phyloP scores from a whole-genome alignment of 192 early-diverging fungal genomes.

The Geranomyces variabilis region DNA sequence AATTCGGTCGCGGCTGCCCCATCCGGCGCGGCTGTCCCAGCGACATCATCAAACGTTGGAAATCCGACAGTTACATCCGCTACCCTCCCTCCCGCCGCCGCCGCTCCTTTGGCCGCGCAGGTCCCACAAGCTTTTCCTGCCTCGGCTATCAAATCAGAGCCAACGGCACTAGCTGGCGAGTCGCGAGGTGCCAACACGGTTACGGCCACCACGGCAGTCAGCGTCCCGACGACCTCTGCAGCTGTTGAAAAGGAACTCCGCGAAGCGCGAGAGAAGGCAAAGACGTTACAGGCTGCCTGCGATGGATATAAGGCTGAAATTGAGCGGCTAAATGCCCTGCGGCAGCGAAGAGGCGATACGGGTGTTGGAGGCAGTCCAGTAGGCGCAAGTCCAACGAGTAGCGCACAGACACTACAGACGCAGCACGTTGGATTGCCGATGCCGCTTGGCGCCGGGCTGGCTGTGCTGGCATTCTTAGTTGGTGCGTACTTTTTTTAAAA shows the following conservation, averaged over 20 bases:
- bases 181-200: not conserved
- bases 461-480: conserved; percentile 9
- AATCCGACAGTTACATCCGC: not conserved
- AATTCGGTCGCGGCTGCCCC: not conserved
- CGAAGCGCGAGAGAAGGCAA: conserved; percentile 46
- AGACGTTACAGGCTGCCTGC: conserved; percentile 49
- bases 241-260: conserved; percentile 21
- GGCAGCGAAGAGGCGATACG: conserved; percentile 39
- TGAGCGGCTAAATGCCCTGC: conserved; percentile 49
- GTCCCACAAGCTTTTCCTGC: not conserved
- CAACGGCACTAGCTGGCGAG: too few relatives aligned
- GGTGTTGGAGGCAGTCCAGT: not conserved
- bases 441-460: conserved; percentile 8
- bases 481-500: conserved; percentile 13
- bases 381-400: not conserved
- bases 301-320: conserved; percentile 62
- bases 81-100: conserved; percentile 19
- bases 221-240: not conserved
- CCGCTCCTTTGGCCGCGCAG: not conserved
- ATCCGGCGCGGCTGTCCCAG: not conserved
- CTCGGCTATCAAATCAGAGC: too few relatives aligned
- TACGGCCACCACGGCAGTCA: not conserved
- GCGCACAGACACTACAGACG: not conserved
- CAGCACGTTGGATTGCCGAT: conserved; percentile 12
- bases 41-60: too few relatives aligned